Conservation (phyloP, 2,329 filamentous ascomycete species). For the Furcasterigmium furcatum region DNA sequence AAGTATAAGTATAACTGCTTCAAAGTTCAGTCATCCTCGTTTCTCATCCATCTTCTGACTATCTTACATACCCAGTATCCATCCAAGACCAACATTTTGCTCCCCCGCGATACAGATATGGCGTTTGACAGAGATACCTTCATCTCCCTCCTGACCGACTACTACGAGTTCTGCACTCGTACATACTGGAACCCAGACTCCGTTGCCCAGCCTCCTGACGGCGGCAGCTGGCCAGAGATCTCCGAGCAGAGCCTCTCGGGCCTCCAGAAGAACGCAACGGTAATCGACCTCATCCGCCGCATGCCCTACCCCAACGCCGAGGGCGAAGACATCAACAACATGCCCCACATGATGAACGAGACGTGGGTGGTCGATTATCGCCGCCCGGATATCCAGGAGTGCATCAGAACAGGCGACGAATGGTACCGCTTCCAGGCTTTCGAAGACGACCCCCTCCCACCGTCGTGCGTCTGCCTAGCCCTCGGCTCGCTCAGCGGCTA, state of each 20-base stretch:
- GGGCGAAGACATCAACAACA: background rate
- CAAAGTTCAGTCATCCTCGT: no score
- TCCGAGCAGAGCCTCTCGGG: conserved; percentile 7
- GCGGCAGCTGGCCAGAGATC: conserved; percentile 12
- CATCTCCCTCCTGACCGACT: conserved; percentile 14
- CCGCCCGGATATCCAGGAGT: background rate
- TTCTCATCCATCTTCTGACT: no score
- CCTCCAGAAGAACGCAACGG: conserved; percentile 7
- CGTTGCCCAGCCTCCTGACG: conserved; percentile 3
- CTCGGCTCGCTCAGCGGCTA: conserved; percentile 5
- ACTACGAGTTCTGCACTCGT: conserved; percentile 13
- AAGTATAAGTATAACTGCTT: no score
- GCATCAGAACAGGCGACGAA: background rate
- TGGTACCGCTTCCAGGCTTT: background rate
- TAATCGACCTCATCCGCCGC: conserved; percentile 11
- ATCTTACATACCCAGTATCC: no score
- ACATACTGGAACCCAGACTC: conserved; percentile 9
- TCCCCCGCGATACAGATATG: no score
- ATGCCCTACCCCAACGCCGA: conserved; percentile 6
- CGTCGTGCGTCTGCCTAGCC: conserved; percentile 10
- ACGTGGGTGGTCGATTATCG: conserved; percentile 7
- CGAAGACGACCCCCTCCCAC: background rate
- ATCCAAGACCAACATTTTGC: no score
- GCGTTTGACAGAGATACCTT: conserved; percentile 7
- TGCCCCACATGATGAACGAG: conserved; percentile 1